These are phyloP conservation scores for Yamadazyma spencermartinsiae DNA, from an alignment of 1,139 yeast species.

Conservation along the genomic window DNA sequence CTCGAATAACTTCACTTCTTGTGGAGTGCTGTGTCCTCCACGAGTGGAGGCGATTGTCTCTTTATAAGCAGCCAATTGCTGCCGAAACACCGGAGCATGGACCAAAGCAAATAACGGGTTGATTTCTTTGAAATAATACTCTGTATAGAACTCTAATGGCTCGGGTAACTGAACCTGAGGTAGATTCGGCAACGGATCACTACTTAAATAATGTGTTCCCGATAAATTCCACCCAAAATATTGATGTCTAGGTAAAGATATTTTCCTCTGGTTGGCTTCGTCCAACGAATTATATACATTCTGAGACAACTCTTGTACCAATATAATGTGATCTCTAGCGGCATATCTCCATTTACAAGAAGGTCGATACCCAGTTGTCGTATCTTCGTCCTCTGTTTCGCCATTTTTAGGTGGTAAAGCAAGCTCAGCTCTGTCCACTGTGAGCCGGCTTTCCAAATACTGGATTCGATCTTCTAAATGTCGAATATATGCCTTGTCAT, in stretches of 20 bases:
- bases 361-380: constrained; percentile 21
- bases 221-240: constrained; percentile 69
- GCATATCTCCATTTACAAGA: constrained; percentile 49
- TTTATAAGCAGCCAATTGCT: constrained; percentile 47
- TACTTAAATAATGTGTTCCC: constrained; percentile 51
- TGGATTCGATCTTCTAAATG: constrained; percentile 44
- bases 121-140: constrained; percentile 49
- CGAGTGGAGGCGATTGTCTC: constrained; percentile 22
- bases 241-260: constrained; percentile 56
- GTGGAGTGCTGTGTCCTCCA: constrained; percentile 3
- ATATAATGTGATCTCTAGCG: constrained; percentile 50
- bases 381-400: constrained; percentile 18
- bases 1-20: constrained; percentile 44
- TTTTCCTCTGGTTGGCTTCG: constrained; percentile 35
- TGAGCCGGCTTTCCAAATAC: constrained; percentile 36
- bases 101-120: constrained; percentile 57
- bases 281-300: constrained; percentile 39
- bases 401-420: constrained; percentile 6
- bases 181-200: constrained; percentile 38
- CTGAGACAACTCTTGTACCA: constrained; percentile 47
- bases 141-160: constrained; percentile 24
- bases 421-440: constrained; percentile 17
- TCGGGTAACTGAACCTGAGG: constrained; percentile 25
- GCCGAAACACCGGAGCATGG: constrained; percentile 55
- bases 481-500: constrained; percentile 22